A percentile compares a stretch with the other conserved stretches of the same genome.
Evolutionary conservation across 2,329 filamentous ascomycete species (phyloP).

Genomic region (Xylariaceae sp.): DNA sequence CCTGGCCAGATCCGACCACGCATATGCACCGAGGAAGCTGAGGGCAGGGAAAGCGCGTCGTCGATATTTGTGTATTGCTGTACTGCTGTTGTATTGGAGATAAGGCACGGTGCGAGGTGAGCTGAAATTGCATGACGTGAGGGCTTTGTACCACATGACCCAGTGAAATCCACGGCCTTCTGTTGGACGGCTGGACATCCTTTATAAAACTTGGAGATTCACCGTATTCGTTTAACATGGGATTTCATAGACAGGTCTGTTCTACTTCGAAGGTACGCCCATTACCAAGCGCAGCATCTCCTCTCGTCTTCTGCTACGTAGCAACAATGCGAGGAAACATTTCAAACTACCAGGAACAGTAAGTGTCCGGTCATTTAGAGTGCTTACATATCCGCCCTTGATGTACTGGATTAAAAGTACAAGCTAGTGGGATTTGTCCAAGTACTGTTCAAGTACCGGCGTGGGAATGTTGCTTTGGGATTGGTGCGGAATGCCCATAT

Average conservation of each 20-base stretch:
- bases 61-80: not conserved
- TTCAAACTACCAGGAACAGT: too few species aligned
- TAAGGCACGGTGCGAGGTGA: too few species aligned
- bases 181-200: not conserved
- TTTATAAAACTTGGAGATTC: not conserved
- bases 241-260: not conserved
- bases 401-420: too few species aligned
- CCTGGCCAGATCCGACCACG: too few species aligned
- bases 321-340: too few species aligned
- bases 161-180: not conserved
- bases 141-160: not conserved
- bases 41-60: not conserved
- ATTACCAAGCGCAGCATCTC: not conserved
- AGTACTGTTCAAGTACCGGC: not conserved
- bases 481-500: slow-evolving; percentile 13
- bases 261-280: not conserved
- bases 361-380: too few species aligned
- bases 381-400: too few species aligned
- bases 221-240: not conserved
- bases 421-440: too few species aligned
- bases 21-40: not conserved
- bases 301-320: too few species aligned
- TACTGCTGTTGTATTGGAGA: too few species aligned
- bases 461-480: not conserved
- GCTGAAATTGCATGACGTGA: not conserved